Conservation (phyloP, 305 asterid species). For the Rubia occidens region DNA sequence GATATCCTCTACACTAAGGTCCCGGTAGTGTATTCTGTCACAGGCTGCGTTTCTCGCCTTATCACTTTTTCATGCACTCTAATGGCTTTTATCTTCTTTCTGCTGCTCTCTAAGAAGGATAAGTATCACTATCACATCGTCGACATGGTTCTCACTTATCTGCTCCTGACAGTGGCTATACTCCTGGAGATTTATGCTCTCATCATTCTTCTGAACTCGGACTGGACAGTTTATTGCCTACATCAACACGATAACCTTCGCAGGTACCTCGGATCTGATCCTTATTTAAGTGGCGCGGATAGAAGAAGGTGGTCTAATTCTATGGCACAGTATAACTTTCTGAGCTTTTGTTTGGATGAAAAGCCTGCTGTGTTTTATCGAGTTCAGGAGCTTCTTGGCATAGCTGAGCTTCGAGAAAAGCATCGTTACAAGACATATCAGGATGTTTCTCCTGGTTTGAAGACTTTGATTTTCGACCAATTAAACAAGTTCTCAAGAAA, state of each 20-base stretch:
- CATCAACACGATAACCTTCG: conserved; percentile 1
- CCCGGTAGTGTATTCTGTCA: conserved; percentile 12
- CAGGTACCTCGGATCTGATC: background rate
- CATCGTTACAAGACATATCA: conserved; percentile 19
- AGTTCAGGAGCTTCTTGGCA: conserved; percentile 17
- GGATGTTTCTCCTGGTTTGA: conserved; percentile 15
- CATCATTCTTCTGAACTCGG: conserved; percentile 13
- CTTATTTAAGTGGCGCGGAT: conserved; percentile 2
- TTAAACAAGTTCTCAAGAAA: conserved; percentile 6
- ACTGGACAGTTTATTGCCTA: conserved; percentile 28
- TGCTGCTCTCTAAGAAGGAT: conserved; percentile 13
- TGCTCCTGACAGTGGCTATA: conserved; percentile 29
- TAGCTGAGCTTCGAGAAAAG: conserved; percentile 18
- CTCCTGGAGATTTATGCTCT: conserved; percentile 32
- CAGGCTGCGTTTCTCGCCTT: conserved; percentile 22
- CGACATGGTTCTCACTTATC: conserved; percentile 32
- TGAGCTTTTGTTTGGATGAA: conserved; percentile 24
- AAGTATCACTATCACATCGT: conserved; percentile 16
- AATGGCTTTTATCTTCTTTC: conserved; percentile 19
- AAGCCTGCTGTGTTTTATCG: conserved; percentile 9
- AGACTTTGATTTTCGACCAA: conserved; percentile 22
- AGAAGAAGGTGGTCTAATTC: conserved; percentile 39
- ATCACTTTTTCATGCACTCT: conserved; percentile 16
- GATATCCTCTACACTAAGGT: conserved; percentile 43
- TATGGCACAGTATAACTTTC: conserved; percentile 34